phyloP scores from a whole-genome alignment of 768 basidiomycete species.

The Lentinula boryana region DNA sequence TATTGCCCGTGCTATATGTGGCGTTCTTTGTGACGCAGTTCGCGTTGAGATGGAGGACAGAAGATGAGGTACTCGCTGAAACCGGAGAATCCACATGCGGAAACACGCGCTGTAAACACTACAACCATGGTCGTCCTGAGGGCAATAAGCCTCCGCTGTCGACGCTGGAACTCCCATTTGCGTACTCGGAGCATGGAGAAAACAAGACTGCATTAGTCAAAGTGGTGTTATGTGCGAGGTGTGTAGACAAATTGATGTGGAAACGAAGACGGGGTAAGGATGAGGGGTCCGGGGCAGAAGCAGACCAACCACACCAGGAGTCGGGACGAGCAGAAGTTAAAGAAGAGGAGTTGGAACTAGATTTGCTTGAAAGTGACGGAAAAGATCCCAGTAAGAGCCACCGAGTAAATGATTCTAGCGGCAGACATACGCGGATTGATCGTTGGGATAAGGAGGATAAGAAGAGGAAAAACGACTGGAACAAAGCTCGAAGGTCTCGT shows the following conservation, averaged over 20 bases:
- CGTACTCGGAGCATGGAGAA: constrained; percentile 75
- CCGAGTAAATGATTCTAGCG: background rate
- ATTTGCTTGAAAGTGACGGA: background rate
- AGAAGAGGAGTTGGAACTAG: background rate
- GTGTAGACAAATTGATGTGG: constrained; percentile 83
- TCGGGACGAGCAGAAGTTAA: background rate
- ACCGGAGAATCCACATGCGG: constrained; percentile 86
- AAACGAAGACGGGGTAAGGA: constrained; percentile 67
- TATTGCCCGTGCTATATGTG: background rate
- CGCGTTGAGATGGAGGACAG: constrained; percentile 90
- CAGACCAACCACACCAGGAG: constrained; percentile 5
- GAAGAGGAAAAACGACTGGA: background rate
- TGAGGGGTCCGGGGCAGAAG: constrained; percentile 9
- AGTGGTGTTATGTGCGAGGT: constrained; percentile 76
- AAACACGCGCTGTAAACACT: constrained; percentile 77
- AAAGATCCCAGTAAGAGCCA: background rate
- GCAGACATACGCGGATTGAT: background rate
- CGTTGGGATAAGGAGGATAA: constrained; percentile 2
- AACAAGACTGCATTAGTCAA: constrained; percentile 84
- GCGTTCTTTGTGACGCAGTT: constrained; percentile 40
- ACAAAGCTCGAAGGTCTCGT: background rate
- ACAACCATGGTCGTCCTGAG: constrained; percentile 25
- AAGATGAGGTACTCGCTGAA: constrained; percentile 81
- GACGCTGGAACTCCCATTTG: constrained; percentile 87
- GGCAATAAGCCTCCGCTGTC: constrained; percentile 35